These are phyloP conservation scores for Vanrija humicola DNA, from an alignment of 1,284 basidiomycete genomes.

Conservation along the genomic window DNA sequence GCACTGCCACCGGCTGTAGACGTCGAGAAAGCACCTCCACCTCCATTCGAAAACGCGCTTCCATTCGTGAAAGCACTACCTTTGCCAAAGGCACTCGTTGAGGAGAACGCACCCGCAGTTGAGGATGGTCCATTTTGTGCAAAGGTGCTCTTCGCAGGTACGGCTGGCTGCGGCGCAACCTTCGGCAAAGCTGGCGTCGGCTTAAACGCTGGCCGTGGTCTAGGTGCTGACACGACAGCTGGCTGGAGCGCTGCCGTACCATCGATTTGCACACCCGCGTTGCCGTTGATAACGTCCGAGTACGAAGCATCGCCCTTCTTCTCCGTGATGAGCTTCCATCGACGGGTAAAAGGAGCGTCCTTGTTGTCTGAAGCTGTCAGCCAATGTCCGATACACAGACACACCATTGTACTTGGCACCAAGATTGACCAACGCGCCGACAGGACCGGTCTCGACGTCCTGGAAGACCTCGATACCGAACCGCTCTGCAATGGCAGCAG, in stretches of 20 bases:
- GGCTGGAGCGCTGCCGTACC: constrained; percentile 1
- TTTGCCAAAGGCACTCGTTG: neutral
- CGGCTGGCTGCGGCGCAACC: neutral
- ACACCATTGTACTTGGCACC: constrained; percentile 59
- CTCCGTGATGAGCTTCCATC: constrained; percentile 67
- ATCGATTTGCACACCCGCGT: constrained; percentile 42
- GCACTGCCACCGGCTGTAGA: neutral
- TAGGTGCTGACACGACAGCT: neutral
- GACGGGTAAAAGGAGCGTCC: constrained; percentile 61
- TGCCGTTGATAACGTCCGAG: constrained; percentile 74
- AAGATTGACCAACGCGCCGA: constrained; percentile 56
- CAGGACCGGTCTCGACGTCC: constrained; percentile 33
- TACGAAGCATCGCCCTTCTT: constrained; percentile 62
- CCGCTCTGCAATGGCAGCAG: constrained; percentile 31
- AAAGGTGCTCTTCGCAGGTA: neutral
- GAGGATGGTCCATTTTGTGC: neutral
- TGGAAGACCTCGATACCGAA: constrained; percentile 44
- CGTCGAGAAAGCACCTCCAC: neutral
- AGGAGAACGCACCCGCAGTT: neutral
- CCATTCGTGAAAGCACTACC: neutral
- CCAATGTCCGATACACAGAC: constrained; percentile 21
- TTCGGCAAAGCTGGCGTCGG: neutral
- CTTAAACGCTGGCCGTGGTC: neutral
- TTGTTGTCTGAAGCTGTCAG: constrained; percentile 56
- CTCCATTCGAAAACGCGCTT: neutral